Evolutionary conservation across 169 alveolate species (phyloP).

Genomic region (Amoebophrya sp.): DNA sequence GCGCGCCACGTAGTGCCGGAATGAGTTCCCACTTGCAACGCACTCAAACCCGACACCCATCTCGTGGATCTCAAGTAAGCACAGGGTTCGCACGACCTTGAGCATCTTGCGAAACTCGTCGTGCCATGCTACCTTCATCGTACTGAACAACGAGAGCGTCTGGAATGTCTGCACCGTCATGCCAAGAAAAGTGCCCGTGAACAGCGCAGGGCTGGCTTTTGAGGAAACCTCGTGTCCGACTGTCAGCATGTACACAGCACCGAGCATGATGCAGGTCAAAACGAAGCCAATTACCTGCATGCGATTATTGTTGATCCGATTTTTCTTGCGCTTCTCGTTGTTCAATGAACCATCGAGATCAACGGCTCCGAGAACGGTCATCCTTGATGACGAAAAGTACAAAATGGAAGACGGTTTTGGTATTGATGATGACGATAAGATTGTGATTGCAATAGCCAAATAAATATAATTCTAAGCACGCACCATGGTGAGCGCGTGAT

Average conservation of each 20-base stretch:
- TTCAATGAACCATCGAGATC: too few relatives aligned
- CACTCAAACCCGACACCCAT: background rate
- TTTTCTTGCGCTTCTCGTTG: too few relatives aligned
- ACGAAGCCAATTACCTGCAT: background rate
- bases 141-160: background rate
- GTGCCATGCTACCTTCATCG: background rate
- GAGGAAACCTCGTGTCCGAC: background rate
- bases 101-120: background rate
- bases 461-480: too few relatives aligned
- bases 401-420: too few relatives aligned
- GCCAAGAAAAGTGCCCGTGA: background rate
- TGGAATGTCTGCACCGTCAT: conserved; percentile 24
- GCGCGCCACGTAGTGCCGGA: conserved; percentile 21
- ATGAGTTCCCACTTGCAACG: background rate
- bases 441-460: too few relatives aligned
- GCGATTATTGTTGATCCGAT: too few relatives aligned
- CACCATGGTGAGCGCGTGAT: background rate
- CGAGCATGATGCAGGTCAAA: background rate
- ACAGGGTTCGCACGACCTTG: background rate
- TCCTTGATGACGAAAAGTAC: too few relatives aligned
- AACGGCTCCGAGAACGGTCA: too few relatives aligned
- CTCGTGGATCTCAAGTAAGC: background rate
- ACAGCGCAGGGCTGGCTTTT: background rate
- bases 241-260: background rate
- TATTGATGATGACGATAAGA: too few relatives aligned